phyloP scores from a whole-genome alignment of 176 grass and related monocot species.

The Rhynchospora tenuis region DNA sequence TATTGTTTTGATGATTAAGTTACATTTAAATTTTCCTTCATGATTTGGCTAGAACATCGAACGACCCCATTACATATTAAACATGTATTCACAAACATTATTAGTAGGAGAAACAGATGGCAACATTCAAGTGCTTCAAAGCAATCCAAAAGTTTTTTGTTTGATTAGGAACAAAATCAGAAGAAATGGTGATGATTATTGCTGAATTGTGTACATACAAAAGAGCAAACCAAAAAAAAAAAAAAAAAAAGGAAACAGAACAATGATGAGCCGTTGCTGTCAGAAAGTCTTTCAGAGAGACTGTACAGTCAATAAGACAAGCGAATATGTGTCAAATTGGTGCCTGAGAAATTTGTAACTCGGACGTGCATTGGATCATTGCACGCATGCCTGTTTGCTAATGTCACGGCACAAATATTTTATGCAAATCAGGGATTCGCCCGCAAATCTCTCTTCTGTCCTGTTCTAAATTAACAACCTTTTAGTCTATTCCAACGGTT shows the following conservation, averaged over 20 bases:
- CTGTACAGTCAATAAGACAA: neutral
- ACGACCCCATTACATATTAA: too few relatives aligned
- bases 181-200: too few relatives aligned
- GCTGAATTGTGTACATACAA: neutral
- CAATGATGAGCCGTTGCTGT: slow-evolving; percentile 2
- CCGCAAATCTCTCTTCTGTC: slow-evolving; percentile 2
- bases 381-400: neutral
- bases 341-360: neutral
- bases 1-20: too few relatives aligned
- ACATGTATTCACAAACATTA: too few relatives aligned
- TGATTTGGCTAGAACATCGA: too few relatives aligned
- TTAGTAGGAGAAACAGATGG: too few relatives aligned
- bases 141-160: too few relatives aligned
- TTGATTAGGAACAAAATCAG: too few relatives aligned
- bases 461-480: neutral
- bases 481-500: neutral
- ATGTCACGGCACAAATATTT: neutral
- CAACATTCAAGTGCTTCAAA: too few relatives aligned
- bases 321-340: neutral
- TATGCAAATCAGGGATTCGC: neutral
- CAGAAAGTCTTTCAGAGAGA: neutral
- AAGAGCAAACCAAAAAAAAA: neutral
- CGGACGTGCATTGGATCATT: neutral
- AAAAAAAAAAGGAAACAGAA: neutral
- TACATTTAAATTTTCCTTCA: too few relatives aligned